phyloP scores from a whole-genome alignment of 352 stramenopile species.

The Phytophthora idaei region DNA sequence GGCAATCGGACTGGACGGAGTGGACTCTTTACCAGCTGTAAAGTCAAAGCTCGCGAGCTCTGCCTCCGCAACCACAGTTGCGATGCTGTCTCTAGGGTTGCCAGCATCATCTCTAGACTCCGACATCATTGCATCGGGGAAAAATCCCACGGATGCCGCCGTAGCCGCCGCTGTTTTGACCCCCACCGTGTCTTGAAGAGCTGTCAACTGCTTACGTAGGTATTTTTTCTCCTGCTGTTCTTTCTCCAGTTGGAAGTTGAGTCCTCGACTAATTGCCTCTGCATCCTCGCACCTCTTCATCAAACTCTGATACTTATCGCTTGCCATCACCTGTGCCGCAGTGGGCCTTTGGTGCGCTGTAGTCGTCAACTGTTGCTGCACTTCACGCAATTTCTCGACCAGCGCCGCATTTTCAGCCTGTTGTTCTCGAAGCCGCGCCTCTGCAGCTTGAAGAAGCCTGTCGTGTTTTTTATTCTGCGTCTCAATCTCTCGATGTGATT shows the following conservation, averaged over 20 bases:
- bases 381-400: conserved; percentile 41
- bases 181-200: conserved; percentile 40
- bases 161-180: conserved; percentile 30
- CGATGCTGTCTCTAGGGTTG: conserved; percentile 52
- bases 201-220: conserved; percentile 62
- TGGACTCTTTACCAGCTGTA: conserved; percentile 26
- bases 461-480: conserved; percentile 35
- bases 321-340: conserved; percentile 43
- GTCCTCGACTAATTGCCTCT: conserved; percentile 66
- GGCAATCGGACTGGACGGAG: conserved; percentile 21
- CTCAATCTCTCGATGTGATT: conserved; percentile 48
- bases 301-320: conserved; percentile 59
- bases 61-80: conserved; percentile 37
- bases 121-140: conserved; percentile 17
- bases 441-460: conserved; percentile 24
- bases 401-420: conserved; percentile 36
- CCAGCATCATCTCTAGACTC: conserved; percentile 17
- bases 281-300: conserved; percentile 66
- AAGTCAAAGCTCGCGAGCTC: conserved; percentile 78
- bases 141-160: conserved; percentile 37
- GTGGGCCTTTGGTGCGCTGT: conserved; percentile 25
- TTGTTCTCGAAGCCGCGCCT: conserved; percentile 24
- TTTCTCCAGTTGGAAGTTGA: conserved; percentile 79
- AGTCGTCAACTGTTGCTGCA: conserved; percentile 45
- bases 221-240: conserved; percentile 82